phyloP scores from a whole-genome alignment of 2,329 filamentous ascomycete species.

The Fulvia fulva region DNA sequence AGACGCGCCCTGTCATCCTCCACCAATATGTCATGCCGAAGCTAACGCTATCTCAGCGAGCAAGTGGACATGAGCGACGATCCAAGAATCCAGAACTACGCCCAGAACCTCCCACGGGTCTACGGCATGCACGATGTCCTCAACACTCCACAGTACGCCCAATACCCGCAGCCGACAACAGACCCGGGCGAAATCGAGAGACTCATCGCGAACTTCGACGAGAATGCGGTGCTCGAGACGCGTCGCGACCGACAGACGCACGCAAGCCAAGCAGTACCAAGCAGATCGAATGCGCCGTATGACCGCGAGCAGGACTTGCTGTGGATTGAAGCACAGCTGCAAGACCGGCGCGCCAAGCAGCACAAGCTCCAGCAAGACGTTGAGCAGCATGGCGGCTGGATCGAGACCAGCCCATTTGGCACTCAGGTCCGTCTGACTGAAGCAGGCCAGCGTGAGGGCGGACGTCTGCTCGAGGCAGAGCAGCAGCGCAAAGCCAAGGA shows the following conservation, averaged over 20 bases:
- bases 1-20: too few species aligned
- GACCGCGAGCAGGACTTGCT: background rate
- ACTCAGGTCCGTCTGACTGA: conserved; percentile 4
- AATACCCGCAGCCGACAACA: conserved; percentile 6
- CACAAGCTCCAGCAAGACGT: conserved; percentile 5
- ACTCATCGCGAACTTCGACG: background rate
- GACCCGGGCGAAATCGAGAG: conserved; percentile 3
- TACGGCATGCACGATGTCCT: background rate
- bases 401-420: conserved; percentile 5
- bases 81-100: conserved; percentile 13
- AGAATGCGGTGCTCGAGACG: background rate
- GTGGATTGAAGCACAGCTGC: background rate
- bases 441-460: conserved; percentile 10
- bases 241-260: background rate
- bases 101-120: background rate
- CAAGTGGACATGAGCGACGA: conserved; percentile 14
- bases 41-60: background rate
- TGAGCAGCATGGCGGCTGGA: conserved; percentile 7
- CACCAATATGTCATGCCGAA: too few species aligned
- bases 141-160: background rate
- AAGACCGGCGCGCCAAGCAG: background rate
- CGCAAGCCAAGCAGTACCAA: background rate
- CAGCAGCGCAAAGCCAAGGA: background rate
- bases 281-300: background rate
- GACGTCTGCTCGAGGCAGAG: conserved; percentile 1